Conservation (phyloP, 2,329 filamentous ascomycete species). For the Mollisiaceae sp. region DNA sequence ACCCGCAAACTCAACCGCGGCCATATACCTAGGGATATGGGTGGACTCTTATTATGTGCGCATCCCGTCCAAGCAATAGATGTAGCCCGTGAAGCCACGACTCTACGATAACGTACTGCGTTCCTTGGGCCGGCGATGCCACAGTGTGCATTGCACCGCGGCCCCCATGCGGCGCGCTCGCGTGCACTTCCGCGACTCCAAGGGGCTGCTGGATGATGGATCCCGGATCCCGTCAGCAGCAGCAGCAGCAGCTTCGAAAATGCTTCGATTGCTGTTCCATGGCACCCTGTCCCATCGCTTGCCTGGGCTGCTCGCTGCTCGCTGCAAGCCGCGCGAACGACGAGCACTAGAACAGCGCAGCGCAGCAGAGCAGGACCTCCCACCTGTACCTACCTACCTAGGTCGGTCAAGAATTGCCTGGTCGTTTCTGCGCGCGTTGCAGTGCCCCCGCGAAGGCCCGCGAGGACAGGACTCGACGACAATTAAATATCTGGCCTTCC, state of each 20-base stretch:
- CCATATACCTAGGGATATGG: too few species aligned
- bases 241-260: neutral
- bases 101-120: neutral
- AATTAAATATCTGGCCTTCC: slow-evolving; percentile 2
- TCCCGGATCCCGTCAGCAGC: neutral
- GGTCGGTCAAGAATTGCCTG: neutral
- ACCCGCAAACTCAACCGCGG: too few species aligned
- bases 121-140: slow-evolving; percentile 1
- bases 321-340: neutral
- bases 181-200: slow-evolving; percentile 1
- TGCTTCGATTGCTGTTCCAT: neutral
- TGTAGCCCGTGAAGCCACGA: neutral
- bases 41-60: neutral
- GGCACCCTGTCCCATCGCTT: neutral
- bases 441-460: slow-evolving; percentile 1
- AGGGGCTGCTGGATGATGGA: neutral
- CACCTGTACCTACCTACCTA: too few species aligned
- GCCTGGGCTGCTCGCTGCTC: slow-evolving; percentile 1
- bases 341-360: neutral
- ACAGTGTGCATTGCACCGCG: neutral
- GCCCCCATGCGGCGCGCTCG: slow-evolving; percentile 2
- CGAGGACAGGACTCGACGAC: neutral
- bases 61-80: neutral
- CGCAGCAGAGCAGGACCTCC: neutral
- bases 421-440: neutral